A percentile compares a stretch with the other conserved stretches of the same genome.
These are phyloP conservation scores for Mortierella sp. DNA, from an alignment of 371 early-diverging fungal species.

Conservation along the genomic window DNA sequence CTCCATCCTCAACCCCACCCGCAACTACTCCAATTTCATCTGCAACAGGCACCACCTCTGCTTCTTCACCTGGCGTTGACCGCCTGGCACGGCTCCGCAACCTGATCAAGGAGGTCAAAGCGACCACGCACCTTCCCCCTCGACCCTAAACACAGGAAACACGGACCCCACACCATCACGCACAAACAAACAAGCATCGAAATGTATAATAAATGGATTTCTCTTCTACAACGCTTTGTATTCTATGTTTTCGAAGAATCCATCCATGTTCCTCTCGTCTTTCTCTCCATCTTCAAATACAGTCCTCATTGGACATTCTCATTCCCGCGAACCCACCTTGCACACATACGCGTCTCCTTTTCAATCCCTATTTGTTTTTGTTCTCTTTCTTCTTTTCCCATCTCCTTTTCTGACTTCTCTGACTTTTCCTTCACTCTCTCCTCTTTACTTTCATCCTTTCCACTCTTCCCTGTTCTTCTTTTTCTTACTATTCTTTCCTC, in stretches of 20 bases:
- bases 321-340: not conserved
- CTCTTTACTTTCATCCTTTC: not conserved
- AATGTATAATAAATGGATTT: not conserved
- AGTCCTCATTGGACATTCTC: not conserved
- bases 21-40: not conserved
- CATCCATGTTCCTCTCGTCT: too few species aligned
- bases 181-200: not conserved
- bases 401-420: not conserved
- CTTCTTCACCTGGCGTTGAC: conserved; percentile 13
- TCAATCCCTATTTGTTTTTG: not conserved
- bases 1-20: not conserved
- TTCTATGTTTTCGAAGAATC: too few species aligned
- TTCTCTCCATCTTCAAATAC: not conserved
- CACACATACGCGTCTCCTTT: not conserved
- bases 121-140: not conserved
- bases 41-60: not conserved
- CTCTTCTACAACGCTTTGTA: not conserved
- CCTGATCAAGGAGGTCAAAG: conserved; percentile 30
- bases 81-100: conserved; percentile 23
- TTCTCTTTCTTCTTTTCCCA: not conserved
- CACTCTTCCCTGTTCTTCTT: not conserved
- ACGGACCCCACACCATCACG: not conserved
- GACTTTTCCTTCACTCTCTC: not conserved
- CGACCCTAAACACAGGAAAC: not conserved
- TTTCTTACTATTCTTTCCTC: not conserved